Evolutionary conservation across 108 stramenopile genomes (phyloP), one percentile per base, ranked within the genome.

Genomic region (Asterionellopsis glacialis): DNA sequence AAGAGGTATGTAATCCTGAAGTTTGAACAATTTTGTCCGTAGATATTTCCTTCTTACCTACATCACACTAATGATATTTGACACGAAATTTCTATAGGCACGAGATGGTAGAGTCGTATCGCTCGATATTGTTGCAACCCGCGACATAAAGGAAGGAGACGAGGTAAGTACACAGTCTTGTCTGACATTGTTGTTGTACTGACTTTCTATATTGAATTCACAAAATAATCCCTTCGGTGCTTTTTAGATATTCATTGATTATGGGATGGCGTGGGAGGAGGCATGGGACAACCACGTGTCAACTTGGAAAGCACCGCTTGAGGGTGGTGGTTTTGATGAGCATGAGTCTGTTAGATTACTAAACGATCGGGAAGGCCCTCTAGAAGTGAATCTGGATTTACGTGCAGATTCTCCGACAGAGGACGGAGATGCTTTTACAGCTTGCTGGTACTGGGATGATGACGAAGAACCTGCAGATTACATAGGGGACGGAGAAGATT

Each of bases 231-330:
- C 7, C 5, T 7, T 33, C 7, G 2, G 33, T 33, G 7, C 33
- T 33, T 7, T 33, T 2, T 33, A 33, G 33, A 33, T 33, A 5
- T 80, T 83, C 44, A 74, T 93, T 51, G 88, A 93, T 57, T 93
- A 93, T 51, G 91, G 91, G 10, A 48, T 60, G 6, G 77, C 78
- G 49, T 93, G 91, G 91, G 62, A 72, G 45, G 75, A 66, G 23
- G 85, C 91, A 12, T 93, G 91, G 91, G 63, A 72, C 28, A 72
- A 70, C 38, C 79, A 84, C 45, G 57, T 65, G 5, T 40, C 50
- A 23, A 18, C 70, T 24, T 79, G 67, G 60, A 55, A 78, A 51
- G 48, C 38, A 25, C 15, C 15, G 1, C 18, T 33, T 33, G 5
- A 7, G 2, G 33, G 7, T 33, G 9, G n/a, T 45, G 39, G 56